phyloP scores from a whole-genome alignment of 805 yeast genomes.

The Kurtzmaniella fragi region DNA sequence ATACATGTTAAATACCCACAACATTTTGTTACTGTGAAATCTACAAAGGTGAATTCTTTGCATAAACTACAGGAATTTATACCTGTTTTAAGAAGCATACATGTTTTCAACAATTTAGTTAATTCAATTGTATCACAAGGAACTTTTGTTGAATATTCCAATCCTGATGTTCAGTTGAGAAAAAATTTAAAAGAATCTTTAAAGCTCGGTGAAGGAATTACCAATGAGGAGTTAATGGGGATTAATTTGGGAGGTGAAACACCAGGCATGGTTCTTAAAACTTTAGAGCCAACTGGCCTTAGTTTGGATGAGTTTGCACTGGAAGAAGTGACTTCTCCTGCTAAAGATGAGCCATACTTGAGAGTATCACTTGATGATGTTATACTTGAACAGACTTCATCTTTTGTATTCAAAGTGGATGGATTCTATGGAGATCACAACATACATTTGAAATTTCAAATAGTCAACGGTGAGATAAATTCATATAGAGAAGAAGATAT shows the following conservation, averaged over 20 bases:
- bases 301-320: conserved; percentile 2
- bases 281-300: conserved; percentile 4
- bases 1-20: conserved; percentile 9
- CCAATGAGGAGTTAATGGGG: conserved; percentile 35
- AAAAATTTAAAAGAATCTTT: conserved; percentile 29
- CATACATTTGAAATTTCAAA: conserved; percentile 17
- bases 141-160: too few relatives aligned
- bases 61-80: conserved; percentile 19
- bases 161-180: conserved; percentile 1
- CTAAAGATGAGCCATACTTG: too few relatives aligned
- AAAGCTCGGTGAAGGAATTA: conserved; percentile 29
- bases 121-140: background rate
- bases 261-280: conserved; percentile 14
- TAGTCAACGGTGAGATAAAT: conserved; percentile 25
- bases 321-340: conserved; percentile 11
- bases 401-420: conserved; percentile 4
- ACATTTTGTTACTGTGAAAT: conserved; percentile 16
- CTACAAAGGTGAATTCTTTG: conserved; percentile 18
- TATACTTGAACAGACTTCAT: conserved; percentile 1
- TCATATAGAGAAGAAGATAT: conserved; percentile 9
- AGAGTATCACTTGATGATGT: conserved; percentile 16
- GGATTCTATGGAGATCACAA: conserved; percentile 10
- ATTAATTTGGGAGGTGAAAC: conserved; percentile 25
- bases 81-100: conserved; percentile 26
- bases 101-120: conserved; percentile 21